Evolutionary conservation across 2,329 filamentous ascomycete species (phyloP).

Genomic region (Bipolaris bicolor): DNA sequence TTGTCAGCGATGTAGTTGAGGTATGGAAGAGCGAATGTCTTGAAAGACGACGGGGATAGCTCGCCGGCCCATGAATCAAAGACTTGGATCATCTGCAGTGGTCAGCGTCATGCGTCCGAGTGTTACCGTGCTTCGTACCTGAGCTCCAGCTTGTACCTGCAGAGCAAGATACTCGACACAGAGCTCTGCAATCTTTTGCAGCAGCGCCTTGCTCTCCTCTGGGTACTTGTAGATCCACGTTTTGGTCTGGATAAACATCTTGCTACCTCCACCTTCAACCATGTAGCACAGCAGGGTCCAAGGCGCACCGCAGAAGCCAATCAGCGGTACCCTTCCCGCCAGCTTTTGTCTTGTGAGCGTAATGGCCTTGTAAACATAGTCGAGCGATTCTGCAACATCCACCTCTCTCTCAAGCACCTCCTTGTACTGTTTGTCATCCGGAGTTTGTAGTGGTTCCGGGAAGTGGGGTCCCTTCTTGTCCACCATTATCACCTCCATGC

Average conservation of each 20-base stretch:
- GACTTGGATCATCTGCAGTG: conserved; percentile 78
- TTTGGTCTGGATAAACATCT: conserved; percentile 92
- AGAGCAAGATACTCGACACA: conserved; percentile 93
- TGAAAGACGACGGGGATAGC: conserved; percentile 82
- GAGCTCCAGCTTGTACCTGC: conserved; percentile 91
- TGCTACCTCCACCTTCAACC: conserved; percentile 96
- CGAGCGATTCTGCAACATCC: conserved; percentile 82
- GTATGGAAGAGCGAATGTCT: conserved; percentile 84
- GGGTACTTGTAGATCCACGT: conserved; percentile 95
- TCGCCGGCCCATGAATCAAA: conserved; percentile 99
- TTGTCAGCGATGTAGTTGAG: conserved; percentile 81
- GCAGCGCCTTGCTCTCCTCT: conserved; percentile 76
- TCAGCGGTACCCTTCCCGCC: conserved; percentile 84
- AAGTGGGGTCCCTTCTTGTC: conserved; percentile 97
- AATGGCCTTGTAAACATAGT: conserved; percentile 96
- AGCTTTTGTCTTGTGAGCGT: conserved; percentile 89
- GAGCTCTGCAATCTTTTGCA: conserved; percentile 91
- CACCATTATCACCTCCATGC: conserved; percentile 98
- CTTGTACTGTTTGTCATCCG: conserved; percentile 82
- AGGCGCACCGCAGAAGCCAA: conserved; percentile 95
- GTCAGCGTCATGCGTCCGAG: conserved; percentile 20
- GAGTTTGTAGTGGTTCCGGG: conserved; percentile 78
- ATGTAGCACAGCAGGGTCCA: conserved; percentile 99
- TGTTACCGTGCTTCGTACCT: conserved; percentile 57
- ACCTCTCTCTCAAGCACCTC: conserved; percentile 77